These are phyloP conservation scores for Puya raimondii DNA, from an alignment of 176 grass and related monocot genomes.

Conservation along the genomic window DNA sequence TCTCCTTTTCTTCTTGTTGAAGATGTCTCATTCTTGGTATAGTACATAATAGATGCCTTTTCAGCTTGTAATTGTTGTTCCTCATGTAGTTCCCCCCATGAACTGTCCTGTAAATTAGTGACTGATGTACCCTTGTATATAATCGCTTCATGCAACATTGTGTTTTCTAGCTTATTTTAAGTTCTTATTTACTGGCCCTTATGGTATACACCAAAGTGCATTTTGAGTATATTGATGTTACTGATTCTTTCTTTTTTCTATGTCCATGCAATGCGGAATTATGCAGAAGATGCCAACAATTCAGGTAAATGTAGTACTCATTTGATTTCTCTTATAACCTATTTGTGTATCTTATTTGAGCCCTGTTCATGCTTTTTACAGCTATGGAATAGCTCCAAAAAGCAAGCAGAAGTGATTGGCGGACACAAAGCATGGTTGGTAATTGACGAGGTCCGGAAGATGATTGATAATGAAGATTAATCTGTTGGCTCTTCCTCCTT, in stretches of 20 bases:
- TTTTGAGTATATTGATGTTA: conserved; percentile 14
- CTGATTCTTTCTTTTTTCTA: conserved; percentile 32
- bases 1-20: too few species aligned
- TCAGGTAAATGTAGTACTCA: conserved; percentile 54
- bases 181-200: conserved; percentile 14
- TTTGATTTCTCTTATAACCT: conserved; percentile 17
- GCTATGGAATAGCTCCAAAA: conserved; percentile 55
- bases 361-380: conserved; percentile 29
- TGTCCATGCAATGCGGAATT: conserved; percentile 10
- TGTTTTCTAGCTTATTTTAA: too few species aligned
- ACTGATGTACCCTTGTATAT: too few species aligned
- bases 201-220: conserved; percentile 13
- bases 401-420: conserved; percentile 59
- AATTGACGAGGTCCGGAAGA: conserved; percentile 59
- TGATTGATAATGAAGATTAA: conserved; percentile 77
- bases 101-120: too few species aligned
- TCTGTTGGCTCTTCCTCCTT: not conserved
- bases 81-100: too few species aligned
- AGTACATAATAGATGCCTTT: too few species aligned
- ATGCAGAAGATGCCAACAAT: conserved; percentile 93
- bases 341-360: conserved; percentile 26
- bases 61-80: too few species aligned
- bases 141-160: too few species aligned
- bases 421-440: conserved; percentile 75
- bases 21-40: too few species aligned